A percentile compares a stretch with the other conserved stretches of the same genome.
Evolutionary conservation across 2,329 filamentous ascomycete species (phyloP).

Genomic region (Diplocarpon mali): DNA sequence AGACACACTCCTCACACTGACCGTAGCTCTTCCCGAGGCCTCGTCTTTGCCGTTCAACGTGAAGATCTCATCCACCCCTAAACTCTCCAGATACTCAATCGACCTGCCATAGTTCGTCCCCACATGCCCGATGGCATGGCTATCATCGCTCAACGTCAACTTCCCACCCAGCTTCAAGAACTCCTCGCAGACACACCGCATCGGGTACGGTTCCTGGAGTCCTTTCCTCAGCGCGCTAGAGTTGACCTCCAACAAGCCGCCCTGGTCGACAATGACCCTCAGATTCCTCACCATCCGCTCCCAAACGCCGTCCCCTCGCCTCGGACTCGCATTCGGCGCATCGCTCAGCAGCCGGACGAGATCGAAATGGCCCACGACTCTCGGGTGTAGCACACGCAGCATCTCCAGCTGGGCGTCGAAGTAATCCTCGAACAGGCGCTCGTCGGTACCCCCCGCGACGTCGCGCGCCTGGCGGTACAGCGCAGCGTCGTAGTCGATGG

Average conservation of each 20-base stretch:
- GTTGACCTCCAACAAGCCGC: constrained; percentile 82
- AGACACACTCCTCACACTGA: constrained; percentile 9
- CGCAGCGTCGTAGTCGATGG: constrained; percentile 73
- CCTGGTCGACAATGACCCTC: constrained; percentile 56
- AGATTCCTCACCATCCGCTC: constrained; percentile 63
- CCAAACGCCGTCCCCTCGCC: constrained; percentile 54
- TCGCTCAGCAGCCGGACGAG: constrained; percentile 72
- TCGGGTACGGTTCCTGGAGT: constrained; percentile 81
- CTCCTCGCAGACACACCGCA: constrained; percentile 63
- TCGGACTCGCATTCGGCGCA: constrained; percentile 51
- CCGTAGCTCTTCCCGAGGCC: neutral
- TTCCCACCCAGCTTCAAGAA: constrained; percentile 64
- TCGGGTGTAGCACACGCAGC: constrained; percentile 60
- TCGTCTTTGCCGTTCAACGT: constrained; percentile 12
- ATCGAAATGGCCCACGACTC: constrained; percentile 88
- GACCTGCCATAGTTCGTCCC: constrained; percentile 71
- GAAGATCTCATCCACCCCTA: constrained; percentile 52
- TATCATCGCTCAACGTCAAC: constrained; percentile 92
- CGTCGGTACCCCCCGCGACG: constrained; percentile 47
- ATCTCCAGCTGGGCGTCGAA: constrained; percentile 82
- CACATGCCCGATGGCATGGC: constrained; percentile 78
- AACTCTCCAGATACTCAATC: constrained; percentile 55
- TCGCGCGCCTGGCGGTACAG: constrained; percentile 43
- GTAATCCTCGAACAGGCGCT: constrained; percentile 68
- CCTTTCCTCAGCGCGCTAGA: constrained; percentile 81